phyloP scores from a whole-genome alignment of 129 eudicot genomes.

The Centrapalus pauciflorus region DNA sequence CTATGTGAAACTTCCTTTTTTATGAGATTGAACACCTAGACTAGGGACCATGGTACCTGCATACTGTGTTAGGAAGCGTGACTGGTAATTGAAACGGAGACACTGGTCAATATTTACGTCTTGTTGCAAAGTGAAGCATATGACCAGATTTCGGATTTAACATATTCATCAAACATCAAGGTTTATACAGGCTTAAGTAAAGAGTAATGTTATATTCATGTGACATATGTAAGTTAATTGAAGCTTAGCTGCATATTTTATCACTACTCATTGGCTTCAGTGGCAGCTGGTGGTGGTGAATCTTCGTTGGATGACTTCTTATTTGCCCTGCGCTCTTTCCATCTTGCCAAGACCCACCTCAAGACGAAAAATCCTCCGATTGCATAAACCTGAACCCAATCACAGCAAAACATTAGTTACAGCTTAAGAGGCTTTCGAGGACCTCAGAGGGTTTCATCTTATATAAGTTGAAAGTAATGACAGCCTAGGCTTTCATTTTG shows the following conservation, averaged over 20 bases:
- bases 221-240: not conserved
- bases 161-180: not conserved
- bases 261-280: slow-evolving; percentile 8
- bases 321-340: slow-evolving; percentile 63
- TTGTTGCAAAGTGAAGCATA: not conserved
- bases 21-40: no score
- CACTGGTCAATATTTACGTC: no score
- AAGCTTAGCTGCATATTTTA: not conserved
- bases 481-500: no score
- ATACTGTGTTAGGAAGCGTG: no score
- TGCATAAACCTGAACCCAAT: slow-evolving; percentile 61
- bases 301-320: slow-evolving; percentile 41
- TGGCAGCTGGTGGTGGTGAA: slow-evolving; percentile 21
- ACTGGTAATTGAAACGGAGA: no score
- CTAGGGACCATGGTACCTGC: no score
- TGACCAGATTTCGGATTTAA: not conserved
- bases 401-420: not conserved
- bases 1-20: no score
- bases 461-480: not conserved
- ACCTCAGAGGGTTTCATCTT: not conserved
- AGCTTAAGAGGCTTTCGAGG: not conserved
- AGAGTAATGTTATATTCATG: not conserved
- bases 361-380: slow-evolving; percentile 76
- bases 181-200: slow-evolving; percentile 12
- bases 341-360: slow-evolving; percentile 80